Base-by-base conservation (phyloP, 2,329 filamentous ascomycete genomes). In the Lachnellula willkommii region DNA sequence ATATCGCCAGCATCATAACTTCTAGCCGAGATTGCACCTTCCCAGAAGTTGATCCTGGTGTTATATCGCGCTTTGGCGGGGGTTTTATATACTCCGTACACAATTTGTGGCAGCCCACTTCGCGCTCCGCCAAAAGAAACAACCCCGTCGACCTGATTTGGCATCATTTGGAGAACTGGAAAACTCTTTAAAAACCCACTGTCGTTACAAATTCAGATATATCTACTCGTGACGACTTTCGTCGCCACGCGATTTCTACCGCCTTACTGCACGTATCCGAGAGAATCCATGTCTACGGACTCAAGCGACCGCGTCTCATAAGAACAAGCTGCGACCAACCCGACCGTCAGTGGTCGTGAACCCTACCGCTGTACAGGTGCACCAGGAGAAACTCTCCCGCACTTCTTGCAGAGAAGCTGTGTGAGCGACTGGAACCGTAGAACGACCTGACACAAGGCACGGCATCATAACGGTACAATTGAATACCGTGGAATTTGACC, bases 241-340 rank as follows among this genome's bases (percentile, higher is more conserved):
- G 55, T 52, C 47, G 22, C 55, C 60, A 60, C 62, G 54, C 59
- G 58, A 54, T 53, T 49, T 46, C 28, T 58, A 54, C 51, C 53
- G 52, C 61, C 52, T 47, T 48, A 53, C 64, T 65, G 65, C 62
- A 62, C 51, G 46, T 42, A 42, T 42, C 62, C 63, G 61, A 39
- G 39, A 52, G 43, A 60, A 64, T 62, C 61, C 62, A 65, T 64
- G 61, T 61, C 46, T 48, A 60, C 59, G 55, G 58, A 52, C 50
- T 61, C 60, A 63, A 65, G 59, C 62, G 55, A 60, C 58, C 52
- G 51, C 57, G 61, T 64, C 60, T 66, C 59, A 60, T 55, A 54
- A 56, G 57, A 54, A 50, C 54, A 54, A 58, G 39, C 52, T 60
- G 60, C 54, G 49, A 59, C 62, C 55, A 60, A 54, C 59, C 56